Evolutionary conservation across 257 asterid genomes (phyloP), one percentile per base, ranked within the genome.

Genomic region (Solanum pennellii): DNA sequence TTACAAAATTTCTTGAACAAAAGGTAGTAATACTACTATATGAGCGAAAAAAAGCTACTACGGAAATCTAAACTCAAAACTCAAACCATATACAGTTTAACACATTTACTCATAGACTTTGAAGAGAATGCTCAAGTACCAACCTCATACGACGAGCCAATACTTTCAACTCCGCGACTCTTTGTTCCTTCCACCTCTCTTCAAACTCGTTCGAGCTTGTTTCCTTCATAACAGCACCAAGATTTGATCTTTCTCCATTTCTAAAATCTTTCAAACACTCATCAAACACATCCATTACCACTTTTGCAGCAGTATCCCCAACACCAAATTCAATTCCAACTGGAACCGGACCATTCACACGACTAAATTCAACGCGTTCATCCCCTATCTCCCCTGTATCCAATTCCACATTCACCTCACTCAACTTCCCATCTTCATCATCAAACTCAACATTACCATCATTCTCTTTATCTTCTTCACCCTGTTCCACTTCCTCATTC

Each of bases 391-490:
- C 79, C 79, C 79, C 88, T 15, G 52, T 87, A 6, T 60, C 91
- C n/a, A 94, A 90, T 89, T 92, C 92, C 91, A 94, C 98, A 89
- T 94, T 92, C 89, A 94, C 98, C 92, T 94, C 98, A 21, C 95
- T 95, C 90, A 95, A 91, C 68, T 72, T 91, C 86, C 84, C 88
- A 41, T 85, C 83, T 80, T 82, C 90, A 18, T 69, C 87, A 77
- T 85, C 88, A 75, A 87, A 71, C 13, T 42, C 91, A 83, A 35
- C 85, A 65, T 7, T 49, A 66, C 41, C 60, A 59, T 59, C 39
- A 44, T 39, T 56, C 0, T 62, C n/a, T 56, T 73, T 86, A 15
- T 42, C 80, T 12, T 87, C 91, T 15, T 87, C 91, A 65, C 69
- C 31, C 16, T 56, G 65, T 56, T 18, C 65, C 65, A 56, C n/a